phyloP scores from a whole-genome alignment of 176 grass and related monocot species.

The Metroxylon sagu region DNA sequence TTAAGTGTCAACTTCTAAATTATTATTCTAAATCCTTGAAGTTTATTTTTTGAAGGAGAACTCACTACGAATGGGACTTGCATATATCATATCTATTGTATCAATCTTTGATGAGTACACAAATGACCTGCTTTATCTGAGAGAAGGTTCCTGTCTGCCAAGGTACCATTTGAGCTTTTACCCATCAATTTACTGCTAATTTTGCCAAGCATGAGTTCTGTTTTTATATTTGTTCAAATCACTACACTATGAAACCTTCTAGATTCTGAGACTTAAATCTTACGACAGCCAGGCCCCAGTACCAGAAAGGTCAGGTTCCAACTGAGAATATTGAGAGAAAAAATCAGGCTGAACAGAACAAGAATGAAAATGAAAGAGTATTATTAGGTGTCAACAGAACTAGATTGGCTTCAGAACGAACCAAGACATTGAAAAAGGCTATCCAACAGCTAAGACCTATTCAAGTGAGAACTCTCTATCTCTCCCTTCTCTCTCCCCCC shows the following conservation, averaged over 20 bases:
- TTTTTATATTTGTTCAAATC: too few species aligned
- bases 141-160: slow-evolving; percentile 87
- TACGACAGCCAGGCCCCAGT: slow-evolving; percentile 62
- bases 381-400: slow-evolving; percentile 10
- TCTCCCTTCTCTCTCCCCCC: background rate
- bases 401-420: slow-evolving; percentile 22
- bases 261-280: slow-evolving; percentile 28
- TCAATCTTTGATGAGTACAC: slow-evolving; percentile 81
- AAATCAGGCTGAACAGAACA: slow-evolving; percentile 11
- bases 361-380: slow-evolving; percentile 24
- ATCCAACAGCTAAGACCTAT: slow-evolving; percentile 59
- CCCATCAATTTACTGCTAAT: too few species aligned
- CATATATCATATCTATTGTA: slow-evolving; percentile 64
- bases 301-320: slow-evolving; percentile 41
- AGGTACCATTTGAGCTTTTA: slow-evolving; percentile 31
- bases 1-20: too few species aligned
- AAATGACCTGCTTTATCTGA: slow-evolving; percentile 85
- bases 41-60: slow-evolving; percentile 38
- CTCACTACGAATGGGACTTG: slow-evolving; percentile 64
- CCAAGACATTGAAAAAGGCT: slow-evolving; percentile 50
- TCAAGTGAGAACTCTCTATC: slow-evolving; percentile 35
- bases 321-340: slow-evolving; percentile 13
- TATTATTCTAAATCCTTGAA: too few species aligned
- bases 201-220: too few species aligned
- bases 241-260: background rate